Base-by-base conservation (phyloP, 495 filamentous ascomycete species). In the Aspergillus sclerotiicarbonarius region DNA sequence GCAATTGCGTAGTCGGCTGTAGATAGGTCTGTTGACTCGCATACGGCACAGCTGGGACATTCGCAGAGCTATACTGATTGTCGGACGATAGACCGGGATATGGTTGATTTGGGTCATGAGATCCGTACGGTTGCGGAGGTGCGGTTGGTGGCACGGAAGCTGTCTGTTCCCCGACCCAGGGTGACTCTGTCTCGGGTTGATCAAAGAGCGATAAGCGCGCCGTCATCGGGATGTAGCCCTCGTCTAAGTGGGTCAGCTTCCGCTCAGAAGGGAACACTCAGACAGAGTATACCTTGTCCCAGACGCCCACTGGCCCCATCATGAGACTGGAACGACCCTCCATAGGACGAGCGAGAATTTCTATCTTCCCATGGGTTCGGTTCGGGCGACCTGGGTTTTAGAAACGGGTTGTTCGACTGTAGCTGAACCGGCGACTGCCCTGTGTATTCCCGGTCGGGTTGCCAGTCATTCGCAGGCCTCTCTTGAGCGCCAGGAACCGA, bases 141-240 rank as follows among this genome's bases (percentile, higher is more conserved):
- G 39, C 37, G 4, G 18, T 47, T 15, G 54, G 58, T 30, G 46
- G 16, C 10, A 49, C 30, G 19, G 59, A n/a, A 31, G 16, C 53
- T 4, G 60, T 32, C 20, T 50, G 58, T 48, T 67, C 62, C 15
- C 62, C 58, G 15, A 49, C 52, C 69, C 69, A 71, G 4, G 67
- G 63, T 16, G 58, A 62, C 20, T 68, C 64, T 30, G 70, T 51
- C 8, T 62, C 64, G 1, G 65, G 59, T 18, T 67, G 35, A 29
- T 78, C 76, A 21, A 76, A 57, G 13, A 79, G 65, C 19, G 76
- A 79, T 32, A 79, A 51, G 6, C 76, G 70, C 4, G 75, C 76
- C 16, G 76, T 76, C 76, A 79, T 79, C 10, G 76, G 73, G 46
- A 79, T 79, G 59, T 72, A 72, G 9, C 76, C 76, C 25, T 74